Conservation (phyloP, 1,284 basidiomycete genomes). For the Cutaneotrichosporon dermatis region DNA sequence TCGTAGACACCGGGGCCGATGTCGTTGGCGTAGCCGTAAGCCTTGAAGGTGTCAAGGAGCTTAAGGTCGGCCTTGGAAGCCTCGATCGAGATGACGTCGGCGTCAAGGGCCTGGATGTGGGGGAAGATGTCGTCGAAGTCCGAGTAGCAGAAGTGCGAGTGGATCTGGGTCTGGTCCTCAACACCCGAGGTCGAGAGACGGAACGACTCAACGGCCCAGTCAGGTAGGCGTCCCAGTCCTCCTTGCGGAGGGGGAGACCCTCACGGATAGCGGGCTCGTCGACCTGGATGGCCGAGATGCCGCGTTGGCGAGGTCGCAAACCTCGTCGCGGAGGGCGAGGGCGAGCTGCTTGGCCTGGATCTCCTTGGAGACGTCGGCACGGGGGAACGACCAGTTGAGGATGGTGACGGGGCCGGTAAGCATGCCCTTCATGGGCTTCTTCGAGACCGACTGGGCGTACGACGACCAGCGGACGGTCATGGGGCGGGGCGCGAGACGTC, state of each 20-base stretch:
- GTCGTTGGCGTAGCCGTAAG: slow-evolving; percentile 93
- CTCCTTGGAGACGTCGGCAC: slow-evolving; percentile 94
- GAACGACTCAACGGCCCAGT: slow-evolving; percentile 97
- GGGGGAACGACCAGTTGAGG: slow-evolving; percentile 99
- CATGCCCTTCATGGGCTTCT: slow-evolving; percentile 99
- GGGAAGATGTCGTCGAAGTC: slow-evolving; percentile 96
- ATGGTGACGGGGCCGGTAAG: slow-evolving; percentile 93
- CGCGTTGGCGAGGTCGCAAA: slow-evolving; percentile 96
- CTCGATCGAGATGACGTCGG: slow-evolving; percentile 99
- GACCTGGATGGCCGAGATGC: slow-evolving; percentile 97
- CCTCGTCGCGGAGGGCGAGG: slow-evolving; percentile 96
- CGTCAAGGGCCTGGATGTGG: slow-evolving; percentile 93
- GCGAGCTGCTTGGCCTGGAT: slow-evolving; percentile 98
- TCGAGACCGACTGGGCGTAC: slow-evolving; percentile 92
- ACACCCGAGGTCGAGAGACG: slow-evolving; percentile 93
- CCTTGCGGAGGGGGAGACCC: slow-evolving; percentile 89
- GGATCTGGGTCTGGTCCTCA: slow-evolving; percentile 83
- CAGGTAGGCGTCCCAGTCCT: slow-evolving; percentile 92
- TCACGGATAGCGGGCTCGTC: slow-evolving; percentile 99
- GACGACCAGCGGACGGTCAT: slow-evolving; percentile 98
- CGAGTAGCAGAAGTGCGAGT: slow-evolving; percentile 79
- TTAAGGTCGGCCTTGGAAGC: slow-evolving; percentile 98
- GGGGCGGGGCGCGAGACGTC: slow-evolving; percentile 88
- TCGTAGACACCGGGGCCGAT: slow-evolving; percentile 99
- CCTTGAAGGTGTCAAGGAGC: slow-evolving; percentile 90